Percentiles rank a stretch among this genome's conserved stretches.
phyloP scores from a whole-genome alignment of 805 yeast genomes.

The Candida namnaoensis region DNA sequence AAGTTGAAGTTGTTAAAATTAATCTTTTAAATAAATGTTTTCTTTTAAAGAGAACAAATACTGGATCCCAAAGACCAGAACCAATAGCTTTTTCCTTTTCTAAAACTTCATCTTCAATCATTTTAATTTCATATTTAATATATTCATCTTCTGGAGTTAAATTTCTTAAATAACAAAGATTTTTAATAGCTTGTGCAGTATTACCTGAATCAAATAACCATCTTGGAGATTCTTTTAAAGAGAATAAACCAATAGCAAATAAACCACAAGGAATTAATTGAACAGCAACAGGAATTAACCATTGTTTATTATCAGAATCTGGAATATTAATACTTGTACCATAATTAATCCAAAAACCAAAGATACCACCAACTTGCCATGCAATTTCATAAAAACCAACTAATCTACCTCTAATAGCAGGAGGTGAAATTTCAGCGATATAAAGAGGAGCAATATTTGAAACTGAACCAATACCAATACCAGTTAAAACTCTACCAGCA shows the following conservation, averaged over 20 bases:
- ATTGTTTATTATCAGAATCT: slow-evolving; percentile 13
- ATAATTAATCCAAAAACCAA: slow-evolving; percentile 42
- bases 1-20: slow-evolving; percentile 28
- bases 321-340: slow-evolving; percentile 30
- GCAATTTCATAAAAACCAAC: slow-evolving; percentile 39
- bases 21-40: slow-evolving; percentile 20
- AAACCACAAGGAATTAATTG: slow-evolving; percentile 37
- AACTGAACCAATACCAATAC: slow-evolving; percentile 44
- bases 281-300: slow-evolving; percentile 39
- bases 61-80: slow-evolving; percentile 21
- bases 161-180: slow-evolving; percentile 28
- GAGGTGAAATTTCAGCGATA: slow-evolving; percentile 35
- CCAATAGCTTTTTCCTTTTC: slow-evolving; percentile 34
- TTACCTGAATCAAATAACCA: slow-evolving; percentile 29
- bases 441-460: slow-evolving; percentile 41
- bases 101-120: slow-evolving; percentile 25
- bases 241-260: slow-evolving; percentile 27
- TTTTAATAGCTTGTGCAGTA: slow-evolving; percentile 25
- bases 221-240: slow-evolving; percentile 38
- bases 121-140: slow-evolving; percentile 29
- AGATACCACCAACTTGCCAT: slow-evolving; percentile 39
- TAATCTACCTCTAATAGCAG: slow-evolving; percentile 35
- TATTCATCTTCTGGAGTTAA: slow-evolving; percentile 29
- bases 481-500: slow-evolving; percentile 38
- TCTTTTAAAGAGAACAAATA: slow-evolving; percentile 24